Evolutionary conservation across 805 yeast genomes (phyloP).

Genomic region (Tetrapisispora phaffii): DNA sequence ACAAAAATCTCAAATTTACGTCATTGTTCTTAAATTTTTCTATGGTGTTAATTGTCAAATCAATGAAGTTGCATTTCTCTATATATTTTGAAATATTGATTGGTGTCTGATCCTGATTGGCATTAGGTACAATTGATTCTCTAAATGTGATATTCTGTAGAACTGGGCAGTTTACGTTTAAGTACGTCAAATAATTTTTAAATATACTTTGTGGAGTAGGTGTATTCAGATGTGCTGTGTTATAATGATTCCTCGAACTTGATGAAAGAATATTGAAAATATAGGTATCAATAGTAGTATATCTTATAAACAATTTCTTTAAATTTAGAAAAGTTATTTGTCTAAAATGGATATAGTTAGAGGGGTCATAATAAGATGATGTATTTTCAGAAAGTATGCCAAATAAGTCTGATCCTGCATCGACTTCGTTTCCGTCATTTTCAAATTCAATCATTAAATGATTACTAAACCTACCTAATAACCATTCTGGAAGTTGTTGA

Average conservation of each 20-base stretch:
- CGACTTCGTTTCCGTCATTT: background rate
- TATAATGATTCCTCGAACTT: constrained; percentile 3
- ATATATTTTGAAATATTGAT: background rate
- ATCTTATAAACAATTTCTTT: constrained; percentile 9
- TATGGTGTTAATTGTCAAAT: constrained; percentile 13
- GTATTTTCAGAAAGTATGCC: constrained; percentile 10
- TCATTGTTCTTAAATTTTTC: constrained; percentile 8
- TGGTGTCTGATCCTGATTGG: background rate
- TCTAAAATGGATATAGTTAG: constrained; percentile 1
- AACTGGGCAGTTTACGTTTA: constrained; percentile 9
- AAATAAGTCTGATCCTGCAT: constrained; percentile 6
- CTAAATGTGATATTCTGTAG: constrained; percentile 9
- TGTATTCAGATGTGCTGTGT: background rate
- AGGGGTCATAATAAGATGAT: constrained; percentile 2
- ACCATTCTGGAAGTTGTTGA: background rate
- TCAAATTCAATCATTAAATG: constrained; percentile 7
- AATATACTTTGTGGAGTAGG: constrained; percentile 9
- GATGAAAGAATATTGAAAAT: constrained; percentile 7
- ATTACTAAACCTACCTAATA: background rate
- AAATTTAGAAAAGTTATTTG: constrained; percentile 12
- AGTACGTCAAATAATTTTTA: constrained; percentile 6
- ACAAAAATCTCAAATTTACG: constrained; percentile 10
- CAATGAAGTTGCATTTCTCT: constrained; percentile 17
- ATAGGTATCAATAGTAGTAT: constrained; percentile 16
- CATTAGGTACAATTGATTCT: background rate